Evolutionary conservation across 139 green algal species (phyloP).

Genomic region (Deuterostichococcus epilithicus): DNA sequence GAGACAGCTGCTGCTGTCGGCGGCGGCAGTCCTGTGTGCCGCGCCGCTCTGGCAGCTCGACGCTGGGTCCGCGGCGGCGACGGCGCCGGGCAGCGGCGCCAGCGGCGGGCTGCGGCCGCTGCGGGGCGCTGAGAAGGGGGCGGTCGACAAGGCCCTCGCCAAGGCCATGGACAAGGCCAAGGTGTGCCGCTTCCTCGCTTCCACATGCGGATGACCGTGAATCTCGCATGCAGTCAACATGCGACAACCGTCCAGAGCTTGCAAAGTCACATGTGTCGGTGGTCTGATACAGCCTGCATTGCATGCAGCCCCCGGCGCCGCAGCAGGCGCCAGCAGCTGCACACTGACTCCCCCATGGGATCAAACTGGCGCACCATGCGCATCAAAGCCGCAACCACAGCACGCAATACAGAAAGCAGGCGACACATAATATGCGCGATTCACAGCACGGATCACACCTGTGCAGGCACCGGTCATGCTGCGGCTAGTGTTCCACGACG

Average conservation of each 20-base stretch:
- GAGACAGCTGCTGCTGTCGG: neutral
- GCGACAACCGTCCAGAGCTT: no score
- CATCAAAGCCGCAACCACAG: neutral
- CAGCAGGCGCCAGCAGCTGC: neutral
- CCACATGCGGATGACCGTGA: neutral
- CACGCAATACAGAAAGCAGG: neutral
- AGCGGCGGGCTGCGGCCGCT: neutral
- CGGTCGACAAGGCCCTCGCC: constrained; percentile 31
- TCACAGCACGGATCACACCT: neutral
- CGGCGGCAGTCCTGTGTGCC: neutral
- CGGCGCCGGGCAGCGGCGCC: neutral
- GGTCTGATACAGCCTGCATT: neutral
- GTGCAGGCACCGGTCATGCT: constrained; percentile 68
- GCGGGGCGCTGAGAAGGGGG: constrained; percentile 16
- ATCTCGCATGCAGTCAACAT: neutral
- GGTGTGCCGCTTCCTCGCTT: constrained; percentile 13
- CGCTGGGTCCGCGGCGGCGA: neutral
- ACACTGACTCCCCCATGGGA: neutral
- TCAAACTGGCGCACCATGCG: no score
- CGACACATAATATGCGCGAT: neutral
- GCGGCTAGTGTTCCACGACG: constrained; percentile 85
- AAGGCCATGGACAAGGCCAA: constrained; percentile 36
- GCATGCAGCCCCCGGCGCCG: neutral
- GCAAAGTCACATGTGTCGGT: neutral
- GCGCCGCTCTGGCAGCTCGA: neutral